Evolutionary conservation across 768 basidiomycete species (phyloP), one percentile per base, ranked within the genome.

Genomic region (Chlorophyllum brunneum): DNA sequence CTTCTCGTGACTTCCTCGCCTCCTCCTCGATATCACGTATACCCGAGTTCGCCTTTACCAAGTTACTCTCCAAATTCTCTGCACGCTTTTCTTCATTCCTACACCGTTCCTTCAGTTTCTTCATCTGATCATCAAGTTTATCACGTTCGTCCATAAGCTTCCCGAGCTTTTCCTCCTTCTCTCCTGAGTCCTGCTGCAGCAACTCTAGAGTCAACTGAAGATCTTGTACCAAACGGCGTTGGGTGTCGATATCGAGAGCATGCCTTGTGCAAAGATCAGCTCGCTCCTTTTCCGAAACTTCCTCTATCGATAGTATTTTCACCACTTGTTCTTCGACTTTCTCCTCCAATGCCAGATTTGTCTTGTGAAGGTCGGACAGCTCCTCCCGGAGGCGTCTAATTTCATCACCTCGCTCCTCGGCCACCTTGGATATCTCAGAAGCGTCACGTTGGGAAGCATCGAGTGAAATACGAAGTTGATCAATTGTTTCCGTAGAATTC

Each of bases 11-110:
- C 9, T 15, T 23, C 34, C 18, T 52, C 4, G 22, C 16, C 20
- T 16, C 36, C 24, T 44, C 51, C 42, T 52, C 51, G 33, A 52
- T 15, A 8, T 27, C 51, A 6, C 34, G 41, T 15, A 38, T 34
- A n/a, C 20, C 42, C 18, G 16, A 2, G 2, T 44, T 44, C 18
- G 51, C 41, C 16, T 27, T 29, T 5, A 23, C 18, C 33, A 52
- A 43, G 1, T 29, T 16, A 15, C 9, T 18, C 5, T 37, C 23
- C 20, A 44, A 37, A 4, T 11, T 24, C 15, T 44, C 31, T 6
- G 15, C 26, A 20, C 34, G 31, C 34, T 29, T 16, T 18, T 44
- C 51, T 24, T 18, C 33, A 4, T 26, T 26, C 18, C 22, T 43
- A 20, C 51, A 29, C 9, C 22, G 20, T 16, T 52, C 51, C 34